phyloP scores from a whole-genome alignment of 352 stramenopile genomes.

The Phytophthora uliginosa region DNA sequence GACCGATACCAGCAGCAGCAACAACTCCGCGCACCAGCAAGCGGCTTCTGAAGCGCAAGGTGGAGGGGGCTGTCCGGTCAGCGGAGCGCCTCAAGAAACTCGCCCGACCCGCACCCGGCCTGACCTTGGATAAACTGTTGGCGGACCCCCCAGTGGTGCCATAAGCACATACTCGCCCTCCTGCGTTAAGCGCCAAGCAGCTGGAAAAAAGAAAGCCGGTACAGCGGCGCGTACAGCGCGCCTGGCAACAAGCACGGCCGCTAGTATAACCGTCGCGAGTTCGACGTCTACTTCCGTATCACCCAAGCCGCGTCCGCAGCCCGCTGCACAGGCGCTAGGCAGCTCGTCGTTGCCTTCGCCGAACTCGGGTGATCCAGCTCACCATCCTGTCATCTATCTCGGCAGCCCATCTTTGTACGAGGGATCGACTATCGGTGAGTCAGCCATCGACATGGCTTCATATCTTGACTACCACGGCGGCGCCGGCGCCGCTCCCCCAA shows the following conservation, averaged over 20 bases:
- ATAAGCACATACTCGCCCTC: background rate
- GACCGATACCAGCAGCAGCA: background rate
- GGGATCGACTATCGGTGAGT: background rate
- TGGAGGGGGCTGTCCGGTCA: background rate
- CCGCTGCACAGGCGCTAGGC: background rate
- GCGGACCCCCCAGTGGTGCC: background rate
- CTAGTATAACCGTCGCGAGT: too few species aligned
- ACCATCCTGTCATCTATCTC: background rate
- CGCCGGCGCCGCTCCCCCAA: background rate
- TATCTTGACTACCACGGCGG: background rate
- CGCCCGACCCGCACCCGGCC: too few species aligned
- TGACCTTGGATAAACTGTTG: background rate
- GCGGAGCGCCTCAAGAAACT: background rate
- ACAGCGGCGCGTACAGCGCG: background rate
- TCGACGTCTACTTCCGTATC: too few species aligned
- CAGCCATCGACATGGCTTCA: background rate
- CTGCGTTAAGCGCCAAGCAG: background rate
- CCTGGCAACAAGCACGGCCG: background rate
- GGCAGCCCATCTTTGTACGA: background rate
- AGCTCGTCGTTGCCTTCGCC: background rate
- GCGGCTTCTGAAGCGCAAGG: background rate
- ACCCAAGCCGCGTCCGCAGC: too few species aligned
- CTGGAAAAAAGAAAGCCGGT: background rate
- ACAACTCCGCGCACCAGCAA: background rate
- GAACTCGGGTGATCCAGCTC: background rate